These are phyloP conservation scores for Boechera stricta DNA, from an alignment of 345 rosid genomes.

Conservation along the genomic window DNA sequence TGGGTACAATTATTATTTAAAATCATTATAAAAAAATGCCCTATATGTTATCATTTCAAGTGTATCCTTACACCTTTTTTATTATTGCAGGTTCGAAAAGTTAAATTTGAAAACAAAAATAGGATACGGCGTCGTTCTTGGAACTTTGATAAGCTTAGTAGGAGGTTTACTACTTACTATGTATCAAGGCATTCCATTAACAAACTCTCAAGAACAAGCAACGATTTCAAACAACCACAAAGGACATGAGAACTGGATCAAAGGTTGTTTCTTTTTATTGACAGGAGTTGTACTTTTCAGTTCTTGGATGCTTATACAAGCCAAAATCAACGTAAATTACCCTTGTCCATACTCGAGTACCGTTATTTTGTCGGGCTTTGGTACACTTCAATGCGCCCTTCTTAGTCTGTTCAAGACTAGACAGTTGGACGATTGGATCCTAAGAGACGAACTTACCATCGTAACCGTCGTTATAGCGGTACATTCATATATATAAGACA, in stretches of 20 bases:
- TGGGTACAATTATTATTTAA: slow-evolving; percentile 47
- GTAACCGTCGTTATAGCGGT: slow-evolving; percentile 51
- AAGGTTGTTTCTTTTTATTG: slow-evolving; percentile 53
- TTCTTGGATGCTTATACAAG: slow-evolving; percentile 65
- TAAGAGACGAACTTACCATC: slow-evolving; percentile 54
- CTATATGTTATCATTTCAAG: slow-evolving; percentile 1
- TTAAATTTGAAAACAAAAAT: slow-evolving; percentile 48
- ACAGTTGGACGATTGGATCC: slow-evolving; percentile 51
- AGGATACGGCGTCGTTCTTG: slow-evolving; percentile 52
- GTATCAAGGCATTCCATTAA: slow-evolving; percentile 55
- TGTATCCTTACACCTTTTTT: background rate
- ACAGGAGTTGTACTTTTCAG: slow-evolving; percentile 47
- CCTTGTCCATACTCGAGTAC: slow-evolving; percentile 72
- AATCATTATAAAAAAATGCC: background rate
- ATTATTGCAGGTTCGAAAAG: slow-evolving; percentile 53
- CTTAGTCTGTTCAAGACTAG: slow-evolving; percentile 48
- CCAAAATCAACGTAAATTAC: slow-evolving; percentile 52
- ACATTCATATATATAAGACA: slow-evolving; percentile 18
- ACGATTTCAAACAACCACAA: slow-evolving; percentile 21
- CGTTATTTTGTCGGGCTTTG: slow-evolving; percentile 58
- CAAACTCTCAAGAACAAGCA: slow-evolving; percentile 3
- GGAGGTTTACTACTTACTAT: slow-evolving; percentile 61
- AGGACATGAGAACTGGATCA: slow-evolving; percentile 50
- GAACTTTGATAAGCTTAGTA: slow-evolving; percentile 55
- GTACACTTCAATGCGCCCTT: slow-evolving; percentile 60